Base-by-base conservation (phyloP, 2,329 filamentous ascomycete species). In the Fusarium buxicola region DNA sequence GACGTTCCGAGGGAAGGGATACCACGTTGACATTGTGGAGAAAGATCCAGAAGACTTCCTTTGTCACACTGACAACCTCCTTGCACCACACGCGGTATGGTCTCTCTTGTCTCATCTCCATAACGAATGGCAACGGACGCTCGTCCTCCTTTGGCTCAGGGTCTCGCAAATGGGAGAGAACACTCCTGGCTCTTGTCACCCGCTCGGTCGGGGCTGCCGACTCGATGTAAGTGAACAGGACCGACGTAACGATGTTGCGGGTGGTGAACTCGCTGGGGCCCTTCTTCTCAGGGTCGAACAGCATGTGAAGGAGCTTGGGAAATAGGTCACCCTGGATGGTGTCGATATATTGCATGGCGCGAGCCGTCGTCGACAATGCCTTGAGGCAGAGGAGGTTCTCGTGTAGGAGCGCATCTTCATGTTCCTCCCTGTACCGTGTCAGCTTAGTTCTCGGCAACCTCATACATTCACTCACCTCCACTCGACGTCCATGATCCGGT, bases 21-120 rank as follows among this genome's bases (percentile, higher is more conserved):
- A 98, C 85, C 40, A 97, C 89, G 70, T 98, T 98, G 55, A 96
- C 82, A 68, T 96, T 91, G 77, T 98, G 94, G 50, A 98, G 83
- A 79, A 98, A 99, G 74, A 98, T 98, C 94, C 94, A 99, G 75
- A 99, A 99, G 25, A 98, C 94, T 75, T 99, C 94, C 76, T 97
- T 97, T 36, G 94, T 97, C 43, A 98, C 94, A 69, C 91, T 94
- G 58, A 89, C 89, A 15, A 94, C 88, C 77, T 99, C 95, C 76
- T 94, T 95, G 78, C 90, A 92, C 94, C 94, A 99, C 3, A 96
- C 86, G 30, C 92, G 90, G 76, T 97, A 99, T 1, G 94, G 94
- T 1, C 94, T 86, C 45, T 92, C 87, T 31, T 89, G 88, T 68
- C 91, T 90, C 88, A 98, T 98, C 59, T 94, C 91, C 18, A 94